Base-by-base conservation (phyloP, 352 stramenopile genomes). In the Globisporangium polare region DNA sequence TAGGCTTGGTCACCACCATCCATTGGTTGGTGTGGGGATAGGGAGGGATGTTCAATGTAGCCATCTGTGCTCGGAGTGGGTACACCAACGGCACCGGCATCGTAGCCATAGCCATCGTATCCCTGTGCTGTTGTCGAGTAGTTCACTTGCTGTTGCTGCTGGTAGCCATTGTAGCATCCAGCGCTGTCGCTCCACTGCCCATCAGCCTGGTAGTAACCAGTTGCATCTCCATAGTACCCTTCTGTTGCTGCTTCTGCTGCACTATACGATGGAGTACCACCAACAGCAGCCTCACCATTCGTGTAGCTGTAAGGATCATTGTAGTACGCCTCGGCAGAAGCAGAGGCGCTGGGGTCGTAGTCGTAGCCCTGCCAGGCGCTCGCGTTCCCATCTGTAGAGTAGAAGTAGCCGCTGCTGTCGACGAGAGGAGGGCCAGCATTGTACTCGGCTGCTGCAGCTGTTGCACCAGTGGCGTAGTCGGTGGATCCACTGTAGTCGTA, bases 401-500 rank as follows among this genome's bases (percentile, higher is more conserved):
- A 60, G 39, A 78, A 78, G 49, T 78, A 78, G 12, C 65, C 59
- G 27, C 51, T 45, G 50, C 71, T 78, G 35, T 68, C 53, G 24
- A 75, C 61, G 13, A 75, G 61, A n/a, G 58, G 61, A 13, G 58
- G 6, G 18, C n/a, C 27, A 35, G n/a, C 20, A 5, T 49, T 13
- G 33, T 22, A 33, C 43, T 24, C 43, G 43, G 7, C 8, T 13
- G 29, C 1, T 37, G 31, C 6, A 33, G 17, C 18, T 39, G 27
- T 8, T 22, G 7, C 17, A 12, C 27, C 29, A 18, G 49, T 24
- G 49, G 18, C n/a, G 27, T 55, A 55, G 27, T 41, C 18, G 24
- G 61, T 42, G 29, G 42, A 65, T 15, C 37, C 52, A 17, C 51
- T 60, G 24, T 63, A 73, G 29, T 53, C 67, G 61, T 77, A 73